These are phyloP conservation scores for Pinus taeda DNA, from an alignment of 75 land plant genomes.

Conservation along the genomic window DNA sequence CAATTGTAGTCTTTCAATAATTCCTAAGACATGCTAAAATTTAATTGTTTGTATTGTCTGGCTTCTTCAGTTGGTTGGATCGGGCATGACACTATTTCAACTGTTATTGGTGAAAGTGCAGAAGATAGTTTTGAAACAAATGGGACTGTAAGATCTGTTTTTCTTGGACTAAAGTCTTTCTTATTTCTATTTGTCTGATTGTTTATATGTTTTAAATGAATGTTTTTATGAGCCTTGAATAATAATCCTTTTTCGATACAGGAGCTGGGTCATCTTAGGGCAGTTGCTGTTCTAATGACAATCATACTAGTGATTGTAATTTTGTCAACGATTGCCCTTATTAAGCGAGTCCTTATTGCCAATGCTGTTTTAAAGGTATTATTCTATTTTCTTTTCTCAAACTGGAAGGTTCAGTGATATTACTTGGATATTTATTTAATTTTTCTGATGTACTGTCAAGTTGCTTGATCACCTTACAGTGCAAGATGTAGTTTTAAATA, in stretches of 20 bases:
- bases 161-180: conserved; percentile 6
- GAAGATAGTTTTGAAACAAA: conserved; percentile 38
- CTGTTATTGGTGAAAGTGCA: conserved; percentile 76
- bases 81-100: conserved; percentile 75
- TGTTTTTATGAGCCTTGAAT: neutral
- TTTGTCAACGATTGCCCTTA: conserved; percentile 74
- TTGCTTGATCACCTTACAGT: neutral
- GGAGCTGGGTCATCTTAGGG: conserved; percentile 76
- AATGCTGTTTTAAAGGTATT: conserved; percentile 90
- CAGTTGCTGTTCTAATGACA: conserved; percentile 75
- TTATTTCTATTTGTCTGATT: neutral
- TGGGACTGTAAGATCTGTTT: conserved; percentile 41
- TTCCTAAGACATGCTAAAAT: neutral
- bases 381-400: conserved; percentile 3
- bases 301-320: conserved; percentile 55
- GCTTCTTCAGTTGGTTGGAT: conserved; percentile 86
- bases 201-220: neutral
- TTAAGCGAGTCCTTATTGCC: conserved; percentile 84
- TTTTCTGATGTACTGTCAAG: neutral
- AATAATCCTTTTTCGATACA: conserved; percentile 17
- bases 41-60: neutral
- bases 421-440: neutral
- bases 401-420: neutral
- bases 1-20: neutral
- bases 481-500: neutral